Evolutionary conservation across 108 stramenopile genomes (phyloP).

Genomic region (Stephanodiscus minutulus): DNA sequence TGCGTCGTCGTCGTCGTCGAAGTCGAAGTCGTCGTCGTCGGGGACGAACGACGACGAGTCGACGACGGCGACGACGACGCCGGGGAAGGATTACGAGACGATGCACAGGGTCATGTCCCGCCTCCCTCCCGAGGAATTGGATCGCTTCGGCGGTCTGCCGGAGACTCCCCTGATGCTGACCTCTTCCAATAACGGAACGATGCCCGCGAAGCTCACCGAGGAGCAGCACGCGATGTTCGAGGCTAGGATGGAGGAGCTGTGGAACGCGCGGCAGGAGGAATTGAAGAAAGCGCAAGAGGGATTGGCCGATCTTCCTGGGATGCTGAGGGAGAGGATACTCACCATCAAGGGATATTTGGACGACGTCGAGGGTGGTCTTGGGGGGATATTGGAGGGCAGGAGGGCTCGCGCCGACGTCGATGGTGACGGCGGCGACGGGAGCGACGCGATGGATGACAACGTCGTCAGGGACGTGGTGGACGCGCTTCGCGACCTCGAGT

Average conservation of each 20-base stretch:
- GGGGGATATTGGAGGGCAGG: conserved; percentile 21
- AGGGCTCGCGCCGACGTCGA: conserved; percentile 9
- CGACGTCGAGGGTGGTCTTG: conserved; percentile 35
- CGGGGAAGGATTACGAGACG: conserved; percentile 59
- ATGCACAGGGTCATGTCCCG: conserved; percentile 84
- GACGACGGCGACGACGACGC: not conserved
- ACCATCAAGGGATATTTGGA: conserved; percentile 58
- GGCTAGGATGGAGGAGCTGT: conserved; percentile 70
- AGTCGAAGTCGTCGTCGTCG: not conserved
- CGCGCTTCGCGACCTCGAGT: conserved; percentile 84
- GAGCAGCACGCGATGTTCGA: conserved; percentile 59
- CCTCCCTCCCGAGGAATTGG: conserved; percentile 76
- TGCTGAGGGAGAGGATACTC: conserved; percentile 65
- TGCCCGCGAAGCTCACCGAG: conserved; percentile 5
- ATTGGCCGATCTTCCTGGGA: conserved; percentile 65
- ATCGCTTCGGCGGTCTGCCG: conserved; percentile 71
- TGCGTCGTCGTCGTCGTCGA: not conserved
- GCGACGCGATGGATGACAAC: conserved; percentile 29
- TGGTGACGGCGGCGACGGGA: conserved; percentile 4
- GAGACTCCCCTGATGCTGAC: conserved; percentile 38
- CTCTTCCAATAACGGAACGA: not conserved
- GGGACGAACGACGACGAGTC: not conserved
- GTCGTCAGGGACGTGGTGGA: conserved; percentile 50
- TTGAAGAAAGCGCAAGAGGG: conserved; percentile 57
- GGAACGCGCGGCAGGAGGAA: conserved; percentile 80